Percentiles rank a stretch among this genome's conserved stretches.
These are phyloP conservation scores for Bidens hawaiensis DNA, from an alignment of 140 eudicot species.

Conservation along the genomic window DNA sequence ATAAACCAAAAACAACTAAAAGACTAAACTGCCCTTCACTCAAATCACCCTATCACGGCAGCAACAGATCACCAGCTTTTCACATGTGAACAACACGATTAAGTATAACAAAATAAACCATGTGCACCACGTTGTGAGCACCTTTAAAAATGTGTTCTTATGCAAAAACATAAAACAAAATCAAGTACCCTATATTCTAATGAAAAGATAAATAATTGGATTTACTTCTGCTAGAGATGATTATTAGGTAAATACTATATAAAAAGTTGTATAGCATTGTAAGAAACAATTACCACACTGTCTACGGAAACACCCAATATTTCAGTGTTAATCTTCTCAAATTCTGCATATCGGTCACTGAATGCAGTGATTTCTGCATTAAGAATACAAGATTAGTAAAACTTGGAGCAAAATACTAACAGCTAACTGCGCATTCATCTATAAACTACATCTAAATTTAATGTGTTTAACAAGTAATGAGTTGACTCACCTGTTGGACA, in stretches of 20 bases:
- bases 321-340: conserved; percentile 75
- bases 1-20: too few relatives aligned
- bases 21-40: too few relatives aligned
- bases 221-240: too few relatives aligned
- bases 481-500: conserved; percentile 84
- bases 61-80: too few relatives aligned
- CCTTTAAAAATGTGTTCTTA: not conserved
- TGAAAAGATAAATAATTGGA: not conserved
- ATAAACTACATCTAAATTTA: too few relatives aligned
- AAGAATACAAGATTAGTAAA: not conserved
- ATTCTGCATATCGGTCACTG: conserved; percentile 88
- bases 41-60: too few relatives aligned
- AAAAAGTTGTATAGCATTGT: not conserved
- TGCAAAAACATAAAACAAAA: not conserved
- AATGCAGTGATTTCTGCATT: conserved; percentile 87
- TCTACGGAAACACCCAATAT: conserved; percentile 85
- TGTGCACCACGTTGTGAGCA: not conserved
- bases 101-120: too few relatives aligned
- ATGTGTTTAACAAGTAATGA: not conserved
- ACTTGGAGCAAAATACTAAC: not conserved
- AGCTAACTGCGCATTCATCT: too few relatives aligned
- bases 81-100: too few relatives aligned
- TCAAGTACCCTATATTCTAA: not conserved
- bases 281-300: conserved; percentile 65
- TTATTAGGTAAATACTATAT: not conserved